Conservation (phyloP, 108 stramenopile genomes). For the Skeletonema menzelii region DNA sequence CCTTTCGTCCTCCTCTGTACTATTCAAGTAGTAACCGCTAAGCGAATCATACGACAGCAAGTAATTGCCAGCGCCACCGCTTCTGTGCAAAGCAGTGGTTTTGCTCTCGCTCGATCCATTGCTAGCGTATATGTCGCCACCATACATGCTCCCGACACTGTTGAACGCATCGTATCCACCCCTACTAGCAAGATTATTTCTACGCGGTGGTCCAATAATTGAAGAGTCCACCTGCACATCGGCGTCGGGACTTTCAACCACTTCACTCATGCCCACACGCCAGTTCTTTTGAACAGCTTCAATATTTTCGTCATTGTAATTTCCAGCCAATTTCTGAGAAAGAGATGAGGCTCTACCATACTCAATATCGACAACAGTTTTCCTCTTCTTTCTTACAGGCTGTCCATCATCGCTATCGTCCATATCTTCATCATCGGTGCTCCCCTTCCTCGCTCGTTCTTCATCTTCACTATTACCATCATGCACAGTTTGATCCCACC, state of each 20-base stretch:
- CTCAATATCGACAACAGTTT: not conserved
- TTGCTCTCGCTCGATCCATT: not conserved
- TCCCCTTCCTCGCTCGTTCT: conserved; percentile 8
- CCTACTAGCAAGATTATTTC: not conserved
- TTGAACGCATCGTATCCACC: conserved; percentile 40
- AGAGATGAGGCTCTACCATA: conserved; percentile 22
- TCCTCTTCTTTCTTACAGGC: conserved; percentile 26
- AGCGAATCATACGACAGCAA: conserved; percentile 12
- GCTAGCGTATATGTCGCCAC: not conserved
- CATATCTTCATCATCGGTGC: conserved; percentile 9
- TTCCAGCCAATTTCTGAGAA: conserved; percentile 26
- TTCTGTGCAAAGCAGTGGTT: not conserved
- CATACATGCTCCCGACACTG: conserved; percentile 43
- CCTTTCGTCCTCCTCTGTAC: conserved; percentile 1
- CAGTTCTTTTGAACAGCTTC: conserved; percentile 12
- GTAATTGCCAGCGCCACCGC: not conserved
- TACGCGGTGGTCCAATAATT: conserved; percentile 38
- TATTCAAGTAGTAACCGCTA: conserved; percentile 8
- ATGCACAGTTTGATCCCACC: conserved; percentile 34
- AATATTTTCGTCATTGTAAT: conserved; percentile 33
- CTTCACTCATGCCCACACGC: not conserved
- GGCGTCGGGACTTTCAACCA: not conserved
- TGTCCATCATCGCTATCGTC: not conserved
- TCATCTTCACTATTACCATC: conserved; percentile 16
- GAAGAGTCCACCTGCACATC: conserved; percentile 33